Evolutionary conservation across 1,284 basidiomycete genomes (phyloP), one percentile per base, ranked within the genome.

Genomic region (Earliella scabrosa): DNA sequence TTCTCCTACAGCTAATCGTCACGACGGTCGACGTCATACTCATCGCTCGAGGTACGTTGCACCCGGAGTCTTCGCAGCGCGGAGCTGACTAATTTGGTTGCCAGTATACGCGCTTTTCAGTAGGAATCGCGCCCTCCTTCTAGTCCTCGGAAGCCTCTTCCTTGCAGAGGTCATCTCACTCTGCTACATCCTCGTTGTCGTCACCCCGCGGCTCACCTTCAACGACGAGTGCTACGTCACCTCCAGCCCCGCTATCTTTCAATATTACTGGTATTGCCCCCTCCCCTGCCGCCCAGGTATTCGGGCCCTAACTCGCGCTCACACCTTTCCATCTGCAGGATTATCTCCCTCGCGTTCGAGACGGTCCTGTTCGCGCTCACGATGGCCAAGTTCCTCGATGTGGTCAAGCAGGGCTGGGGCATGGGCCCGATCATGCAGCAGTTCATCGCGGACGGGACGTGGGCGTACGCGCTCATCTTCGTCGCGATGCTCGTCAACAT

Each of bases 401-500:
- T 64, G 8, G 47, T 64, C 34, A 49, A 50, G 27, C 54, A 59
- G 9, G 65, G 67, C 4, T 67, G 65, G 65, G 65, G 66, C n/a
- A 54, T 55, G 5, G 59, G 63, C n/a, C 60, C 65, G 13, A 54
- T 70, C 31, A 62, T 70, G 59, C 46, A 58, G 35, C 60, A 65
- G 36, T 67, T 70, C 51, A 53, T 69, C 20, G 32, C 58, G 6
- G 68, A 70, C 56, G 68, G 68, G 29, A 69, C 66, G 14, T 70
- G 68, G 68, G 67, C 68, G 13, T 70, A 65, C 47, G 54, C 64
- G 7, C 63, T 69, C 16, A 61, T 69, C 38, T 70, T 70, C 52
- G 56, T 61, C 40, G 57, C 51, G n/a, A 54, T 61, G 54, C 57
- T 63, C 54, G 21, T 62, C 49, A 69, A 69, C 53, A 63, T 66